phyloP scores from a whole-genome alignment of 2,329 filamentous ascomycete species.

The Trichophyton equinum region DNA sequence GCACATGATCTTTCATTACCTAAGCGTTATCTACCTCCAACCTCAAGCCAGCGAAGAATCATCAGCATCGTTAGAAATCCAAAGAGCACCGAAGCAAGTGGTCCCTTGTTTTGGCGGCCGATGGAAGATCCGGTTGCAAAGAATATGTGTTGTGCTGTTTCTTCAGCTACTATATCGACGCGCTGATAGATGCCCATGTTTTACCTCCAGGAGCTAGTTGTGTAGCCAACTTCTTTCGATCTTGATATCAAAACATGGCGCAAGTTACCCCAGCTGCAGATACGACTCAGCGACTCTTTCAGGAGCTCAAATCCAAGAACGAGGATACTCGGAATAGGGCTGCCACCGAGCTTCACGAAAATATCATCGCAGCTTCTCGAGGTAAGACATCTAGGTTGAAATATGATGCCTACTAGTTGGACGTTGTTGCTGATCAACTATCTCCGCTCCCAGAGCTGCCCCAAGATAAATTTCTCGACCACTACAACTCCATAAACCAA shows the following conservation, averaged over 20 bases:
- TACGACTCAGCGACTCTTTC: constrained; percentile 43
- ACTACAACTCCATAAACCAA: constrained; percentile 54
- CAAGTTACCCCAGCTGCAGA: constrained; percentile 36
- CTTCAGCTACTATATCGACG: not conserved
- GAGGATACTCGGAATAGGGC: constrained; percentile 38
- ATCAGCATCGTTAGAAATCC: not conserved
- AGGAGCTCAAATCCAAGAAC: constrained; percentile 46
- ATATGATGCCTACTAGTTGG: not conserved
- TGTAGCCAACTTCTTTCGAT: not conserved
- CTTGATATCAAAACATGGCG: constrained; percentile 27
- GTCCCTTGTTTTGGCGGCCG: not conserved
- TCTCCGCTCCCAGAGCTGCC: constrained; percentile 50
- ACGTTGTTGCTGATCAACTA: not conserved
- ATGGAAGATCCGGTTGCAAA: not conserved
- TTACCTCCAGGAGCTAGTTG: not conserved
- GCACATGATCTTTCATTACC: not conserved
- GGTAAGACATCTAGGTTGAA: constrained; percentile 21
- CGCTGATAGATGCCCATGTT: not conserved
- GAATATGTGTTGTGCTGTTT: not conserved
- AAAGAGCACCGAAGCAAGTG: not conserved
- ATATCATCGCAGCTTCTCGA: constrained; percentile 35
- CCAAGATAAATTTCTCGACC: constrained; percentile 62
- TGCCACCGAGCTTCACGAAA: constrained; percentile 37
- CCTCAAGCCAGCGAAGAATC: not conserved
- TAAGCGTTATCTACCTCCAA: not conserved